Evolutionary conservation across 2,329 filamentous ascomycete genomes (phyloP).

Genomic region (Ophiosphaerella herpotricha): DNA sequence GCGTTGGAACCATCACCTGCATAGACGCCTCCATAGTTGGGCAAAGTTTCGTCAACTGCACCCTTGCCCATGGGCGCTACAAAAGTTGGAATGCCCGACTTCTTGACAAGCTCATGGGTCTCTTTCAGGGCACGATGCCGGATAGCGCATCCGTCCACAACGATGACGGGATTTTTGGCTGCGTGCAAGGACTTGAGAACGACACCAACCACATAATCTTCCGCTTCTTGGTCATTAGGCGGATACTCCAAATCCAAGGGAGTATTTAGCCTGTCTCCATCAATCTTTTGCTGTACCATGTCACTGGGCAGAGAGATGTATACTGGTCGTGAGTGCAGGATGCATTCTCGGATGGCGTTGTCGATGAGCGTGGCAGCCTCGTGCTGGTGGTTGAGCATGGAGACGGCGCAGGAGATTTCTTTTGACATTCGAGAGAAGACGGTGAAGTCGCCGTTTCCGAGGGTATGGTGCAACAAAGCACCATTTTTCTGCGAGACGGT

Average conservation of each 20-base stretch:
- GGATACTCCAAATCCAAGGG: constrained; percentile 70
- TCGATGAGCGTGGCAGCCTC: constrained; percentile 79
- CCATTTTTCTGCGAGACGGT: constrained; percentile 48
- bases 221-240: constrained; percentile 69
- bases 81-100: constrained; percentile 77
- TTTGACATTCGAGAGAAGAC: constrained; percentile 81
- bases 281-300: constrained; percentile 75
- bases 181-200: constrained; percentile 73
- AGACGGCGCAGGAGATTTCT: constrained; percentile 71
- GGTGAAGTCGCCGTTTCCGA: constrained; percentile 70
- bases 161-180: constrained; percentile 75
- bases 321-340: constrained; percentile 73
- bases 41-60: constrained; percentile 74
- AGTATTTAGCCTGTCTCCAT: constrained; percentile 71
- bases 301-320: constrained; percentile 85
- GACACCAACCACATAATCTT: constrained; percentile 82
- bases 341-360: constrained; percentile 74
- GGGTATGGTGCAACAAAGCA: constrained; percentile 53
- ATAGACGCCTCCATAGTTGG: constrained; percentile 83
- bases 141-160: constrained; percentile 83
- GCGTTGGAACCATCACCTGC: constrained; percentile 75
- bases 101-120: constrained; percentile 72
- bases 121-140: constrained; percentile 75
- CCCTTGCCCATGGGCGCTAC: constrained; percentile 92
- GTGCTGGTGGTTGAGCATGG: constrained; percentile 70